Percentiles rank a stretch among this genome's conserved stretches.
Evolutionary conservation across 83 land plant genomes (phyloP).

Genomic region (Diphasiastrum complanatum): DNA sequence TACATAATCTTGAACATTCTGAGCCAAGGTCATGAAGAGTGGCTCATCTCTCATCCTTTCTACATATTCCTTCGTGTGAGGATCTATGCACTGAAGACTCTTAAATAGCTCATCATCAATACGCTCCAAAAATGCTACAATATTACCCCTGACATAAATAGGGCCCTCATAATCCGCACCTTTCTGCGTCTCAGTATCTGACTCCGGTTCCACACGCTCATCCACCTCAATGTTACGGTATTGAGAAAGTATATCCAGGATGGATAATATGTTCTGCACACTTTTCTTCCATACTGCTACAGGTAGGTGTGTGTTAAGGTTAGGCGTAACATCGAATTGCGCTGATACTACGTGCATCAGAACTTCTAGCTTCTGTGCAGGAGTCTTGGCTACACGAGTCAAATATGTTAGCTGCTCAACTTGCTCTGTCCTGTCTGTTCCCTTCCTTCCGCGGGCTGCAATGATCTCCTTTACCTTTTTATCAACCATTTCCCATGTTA

Average conservation of each 20-base stretch:
- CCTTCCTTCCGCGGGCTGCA: constrained; percentile 76
- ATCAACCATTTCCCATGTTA: constrained; percentile 89
- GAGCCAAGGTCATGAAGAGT: constrained; percentile 64
- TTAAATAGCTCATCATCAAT: constrained; percentile 71
- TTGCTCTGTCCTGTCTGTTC: constrained; percentile 73
- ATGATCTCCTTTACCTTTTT: constrained; percentile 84
- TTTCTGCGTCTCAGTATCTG: constrained; percentile 69
- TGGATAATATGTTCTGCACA: constrained; percentile 53
- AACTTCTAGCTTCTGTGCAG: constrained; percentile 84
- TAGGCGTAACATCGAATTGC: constrained; percentile 82
- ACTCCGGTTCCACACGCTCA: constrained; percentile 55
- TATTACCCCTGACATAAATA: constrained; percentile 43
- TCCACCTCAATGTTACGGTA: constrained; percentile 66
- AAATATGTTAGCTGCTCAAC: constrained; percentile 82
- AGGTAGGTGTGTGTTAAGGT: constrained; percentile 81
- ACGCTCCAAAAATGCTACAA: constrained; percentile 66
- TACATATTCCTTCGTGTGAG: constrained; percentile 78
- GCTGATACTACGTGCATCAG: constrained; percentile 79
- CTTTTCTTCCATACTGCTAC: constrained; percentile 75
- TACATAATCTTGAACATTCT: constrained; percentile 79
- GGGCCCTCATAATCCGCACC: constrained; percentile 51
- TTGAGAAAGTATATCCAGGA: constrained; percentile 62
- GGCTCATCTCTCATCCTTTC: constrained; percentile 85
- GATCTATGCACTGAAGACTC: constrained; percentile 81
- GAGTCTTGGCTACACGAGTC: constrained; percentile 76